Evolutionary conservation across 2,329 filamentous ascomycete genomes (phyloP).

Genomic region (Hansfordia pulvinata): DNA sequence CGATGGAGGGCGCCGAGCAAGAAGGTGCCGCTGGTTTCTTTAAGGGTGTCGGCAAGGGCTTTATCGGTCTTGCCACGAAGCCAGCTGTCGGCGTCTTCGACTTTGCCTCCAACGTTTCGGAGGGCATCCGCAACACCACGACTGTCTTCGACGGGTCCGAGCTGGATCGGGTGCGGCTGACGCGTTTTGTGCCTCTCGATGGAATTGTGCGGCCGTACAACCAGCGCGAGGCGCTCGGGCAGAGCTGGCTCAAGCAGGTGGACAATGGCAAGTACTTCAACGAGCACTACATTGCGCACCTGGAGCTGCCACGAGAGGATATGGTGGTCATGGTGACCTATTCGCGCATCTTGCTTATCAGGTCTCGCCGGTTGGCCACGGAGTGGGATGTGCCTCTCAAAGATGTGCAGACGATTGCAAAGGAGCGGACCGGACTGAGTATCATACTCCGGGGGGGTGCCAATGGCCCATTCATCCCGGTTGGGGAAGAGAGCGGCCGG

Average conservation of each 20-base stretch:
- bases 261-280: constrained; percentile 98
- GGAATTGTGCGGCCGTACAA: constrained; percentile 91
- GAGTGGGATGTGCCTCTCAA: constrained; percentile 97
- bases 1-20: constrained; percentile 88
- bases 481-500: constrained; percentile 69
- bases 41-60: constrained; percentile 92
- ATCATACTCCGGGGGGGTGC: constrained; percentile 78
- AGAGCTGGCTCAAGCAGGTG: constrained; percentile 97
- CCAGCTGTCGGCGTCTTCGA: constrained; percentile 94
- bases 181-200: constrained; percentile 82
- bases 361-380: constrained; percentile 69
- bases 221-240: constrained; percentile 86
- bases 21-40: constrained; percentile 91
- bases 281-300: constrained; percentile 91
- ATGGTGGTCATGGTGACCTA: constrained; percentile 85
- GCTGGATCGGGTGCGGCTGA: constrained; percentile 85
- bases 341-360: constrained; percentile 76
- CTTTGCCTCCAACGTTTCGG: constrained; percentile 89
- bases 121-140: constrained; percentile 96
- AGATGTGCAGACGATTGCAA: constrained; percentile 92
- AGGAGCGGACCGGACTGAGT: constrained; percentile 88
- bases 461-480: constrained; percentile 89
- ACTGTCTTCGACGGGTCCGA: constrained; percentile 95
- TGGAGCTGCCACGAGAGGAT: constrained; percentile 81
- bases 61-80: constrained; percentile 90